Base-by-base conservation (phyloP, 495 filamentous ascomycete species). In the Tuber magnatum region DNA sequence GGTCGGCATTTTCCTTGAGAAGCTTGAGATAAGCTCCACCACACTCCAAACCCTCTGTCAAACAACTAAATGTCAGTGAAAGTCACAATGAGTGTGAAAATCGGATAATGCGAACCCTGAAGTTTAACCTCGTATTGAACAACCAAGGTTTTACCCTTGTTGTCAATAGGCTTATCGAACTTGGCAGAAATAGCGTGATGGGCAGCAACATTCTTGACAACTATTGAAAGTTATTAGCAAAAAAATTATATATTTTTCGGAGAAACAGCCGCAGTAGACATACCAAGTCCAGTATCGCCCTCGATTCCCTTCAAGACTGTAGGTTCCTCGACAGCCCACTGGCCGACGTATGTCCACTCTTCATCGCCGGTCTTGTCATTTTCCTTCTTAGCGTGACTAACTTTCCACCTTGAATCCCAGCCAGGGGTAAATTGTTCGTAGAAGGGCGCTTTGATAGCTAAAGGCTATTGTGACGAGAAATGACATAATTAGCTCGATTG, bases 41-140 rank as follows among this genome's bases (percentile, higher is more conserved):
- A 85, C 96, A 99, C 83, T 97, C 94, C 73, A 99, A 90, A 77
- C 94, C 94, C 86, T 94, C 92, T 95, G 72, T 48, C 74, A 56
- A 39, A 61, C 68, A 44, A 41, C 41, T 2, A 48, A 46, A 70
- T 61, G 71, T 84, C 72, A 85, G 76, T 35, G 65, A 65, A 46
- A 32, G 65, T 48, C 77, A 68, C 56, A 71, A 75, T 16, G 38
- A 42, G 35, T 70, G 61, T 35, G 69, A 44, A 48, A 61, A 39
- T 39, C 16, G 10, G 32, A 18, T 22, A 1, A 73, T 70, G 89
- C 92, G 83, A 87, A 96, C 93, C 94, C 86, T 99, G 96, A 78
- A 97, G 92, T 90, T 99, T 98, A 82, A 99, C 96, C 84, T 99
- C 96, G 82, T 99, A 99, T 86, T 99, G 96, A 71, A 98, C 94